phyloP scores from a whole-genome alignment of 83 land plant genomes.

The Diphasiastrum complanatum region DNA sequence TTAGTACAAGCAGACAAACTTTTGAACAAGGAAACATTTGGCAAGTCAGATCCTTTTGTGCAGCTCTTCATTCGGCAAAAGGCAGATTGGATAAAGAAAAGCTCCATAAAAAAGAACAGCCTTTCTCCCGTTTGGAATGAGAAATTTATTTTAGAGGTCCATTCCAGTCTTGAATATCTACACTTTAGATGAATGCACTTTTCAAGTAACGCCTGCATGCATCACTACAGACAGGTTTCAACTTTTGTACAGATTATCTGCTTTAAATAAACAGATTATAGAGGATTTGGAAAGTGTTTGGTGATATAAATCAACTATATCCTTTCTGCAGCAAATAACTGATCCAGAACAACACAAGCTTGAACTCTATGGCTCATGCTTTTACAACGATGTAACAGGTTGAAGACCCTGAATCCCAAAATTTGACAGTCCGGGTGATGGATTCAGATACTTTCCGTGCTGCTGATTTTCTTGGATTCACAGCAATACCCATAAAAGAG shows the following conservation, averaged over 20 bases:
- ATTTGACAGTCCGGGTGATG: conserved; percentile 25
- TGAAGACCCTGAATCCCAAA: conserved; percentile 23
- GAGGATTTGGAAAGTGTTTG: too few relatives aligned
- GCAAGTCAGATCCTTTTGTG: conserved; percentile 45
- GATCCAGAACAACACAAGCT: not conserved
- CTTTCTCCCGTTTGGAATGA: conserved; percentile 42
- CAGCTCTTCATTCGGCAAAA: conserved; percentile 35
- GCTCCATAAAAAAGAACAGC: conserved; percentile 30
- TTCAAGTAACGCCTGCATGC: not conserved
- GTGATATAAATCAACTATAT: not conserved
- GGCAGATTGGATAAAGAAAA: conserved; percentile 32
- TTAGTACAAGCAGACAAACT: conserved; percentile 28
- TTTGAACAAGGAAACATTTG: conserved; percentile 33
- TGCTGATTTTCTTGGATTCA: conserved; percentile 26
- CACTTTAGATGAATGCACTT: not conserved
- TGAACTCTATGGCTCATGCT: not conserved
- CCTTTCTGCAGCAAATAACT: not conserved
- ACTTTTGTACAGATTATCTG: too few relatives aligned
- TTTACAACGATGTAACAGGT: conserved; percentile 23
- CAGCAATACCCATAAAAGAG: conserved; percentile 20
- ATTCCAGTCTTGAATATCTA: not conserved
- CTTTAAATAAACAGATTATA: too few relatives aligned
- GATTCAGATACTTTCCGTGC: conserved; percentile 19
- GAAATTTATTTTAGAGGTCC: conserved; percentile 31
- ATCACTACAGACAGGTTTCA: not conserved